Conservation (phyloP, 2,329 filamentous ascomycete genomes). For the Colletotrichum euphorbiae region DNA sequence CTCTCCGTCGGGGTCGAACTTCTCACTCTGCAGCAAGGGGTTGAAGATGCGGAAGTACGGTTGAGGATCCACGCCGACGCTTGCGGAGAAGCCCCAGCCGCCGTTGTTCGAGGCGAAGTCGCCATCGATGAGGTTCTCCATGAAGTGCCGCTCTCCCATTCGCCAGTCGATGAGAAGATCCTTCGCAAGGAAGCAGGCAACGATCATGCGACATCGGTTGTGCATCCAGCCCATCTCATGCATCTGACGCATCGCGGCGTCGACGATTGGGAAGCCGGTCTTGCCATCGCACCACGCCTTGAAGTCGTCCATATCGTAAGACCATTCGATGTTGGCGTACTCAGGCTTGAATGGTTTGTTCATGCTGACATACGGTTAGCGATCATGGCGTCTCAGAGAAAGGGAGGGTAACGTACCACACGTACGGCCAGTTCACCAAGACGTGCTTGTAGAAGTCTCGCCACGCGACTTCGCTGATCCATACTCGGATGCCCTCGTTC, state of each 20-base stretch:
- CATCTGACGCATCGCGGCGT: constrained; percentile 87
- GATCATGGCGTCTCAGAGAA: neutral
- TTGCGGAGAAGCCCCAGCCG: constrained; percentile 69
- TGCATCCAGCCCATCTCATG: constrained; percentile 80
- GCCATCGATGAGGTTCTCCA: constrained; percentile 82
- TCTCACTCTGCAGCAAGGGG: constrained; percentile 84
- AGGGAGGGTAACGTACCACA: constrained; percentile 65
- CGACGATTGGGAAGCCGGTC: constrained; percentile 86
- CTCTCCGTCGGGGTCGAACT: constrained; percentile 81
- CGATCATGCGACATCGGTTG: constrained; percentile 87
- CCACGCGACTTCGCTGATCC: constrained; percentile 89
- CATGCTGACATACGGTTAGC: constrained; percentile 52
- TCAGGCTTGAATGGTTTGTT: constrained; percentile 80
- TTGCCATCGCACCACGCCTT: constrained; percentile 77
- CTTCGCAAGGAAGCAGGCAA: constrained; percentile 83
- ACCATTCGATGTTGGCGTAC: constrained; percentile 86
- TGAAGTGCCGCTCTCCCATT: constrained; percentile 84
- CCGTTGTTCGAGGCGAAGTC: constrained; percentile 84
- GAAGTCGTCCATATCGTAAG: constrained; percentile 78
- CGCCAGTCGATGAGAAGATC: constrained; percentile 87
- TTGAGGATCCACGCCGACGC: constrained; percentile 83
- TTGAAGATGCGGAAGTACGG: constrained; percentile 95
- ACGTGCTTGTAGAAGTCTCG: constrained; percentile 91
- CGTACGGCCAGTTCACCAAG: constrained; percentile 84
- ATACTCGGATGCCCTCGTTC: constrained; percentile 73